A percentile compares a stretch with the other conserved stretches of the same genome.
Conservation (phyloP, 345 rosid species). For the Streptanthus diversifolius region DNA sequence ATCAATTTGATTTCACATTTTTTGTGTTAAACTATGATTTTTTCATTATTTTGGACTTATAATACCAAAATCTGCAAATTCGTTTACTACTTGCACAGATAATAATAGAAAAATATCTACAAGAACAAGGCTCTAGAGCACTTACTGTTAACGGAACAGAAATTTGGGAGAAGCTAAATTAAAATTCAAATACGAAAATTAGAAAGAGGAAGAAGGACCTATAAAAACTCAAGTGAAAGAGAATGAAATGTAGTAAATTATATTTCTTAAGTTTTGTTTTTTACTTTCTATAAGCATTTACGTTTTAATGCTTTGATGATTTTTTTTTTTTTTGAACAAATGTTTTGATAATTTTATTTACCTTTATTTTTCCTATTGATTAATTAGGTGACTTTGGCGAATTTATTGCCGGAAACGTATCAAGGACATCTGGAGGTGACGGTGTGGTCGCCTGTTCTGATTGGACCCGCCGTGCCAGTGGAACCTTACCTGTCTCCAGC, state of each 20-base stretch:
- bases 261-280: neutral
- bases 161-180: too few relatives aligned
- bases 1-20: neutral
- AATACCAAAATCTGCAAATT: neutral
- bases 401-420: conserved; percentile 54
- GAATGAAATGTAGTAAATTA: too few relatives aligned
- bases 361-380: neutral
- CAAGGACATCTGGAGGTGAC: conserved; percentile 55
- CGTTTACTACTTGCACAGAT: neutral
- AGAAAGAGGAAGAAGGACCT: too few relatives aligned
- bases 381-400: conserved; percentile 45
- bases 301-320: neutral
- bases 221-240: too few relatives aligned
- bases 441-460: conserved; percentile 68
- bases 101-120: too few relatives aligned
- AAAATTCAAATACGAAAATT: too few relatives aligned
- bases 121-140: neutral
- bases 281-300: neutral
- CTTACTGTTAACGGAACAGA: neutral
- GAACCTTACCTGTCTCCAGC: conserved; percentile 39
- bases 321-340: too few relatives aligned
- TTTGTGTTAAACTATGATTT: neutral
- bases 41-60: neutral
- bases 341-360: neutral
- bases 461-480: conserved; percentile 49